Evolutionary conservation across 768 basidiomycete species (phyloP).

Genomic region (Lactarius sanguifluus): DNA sequence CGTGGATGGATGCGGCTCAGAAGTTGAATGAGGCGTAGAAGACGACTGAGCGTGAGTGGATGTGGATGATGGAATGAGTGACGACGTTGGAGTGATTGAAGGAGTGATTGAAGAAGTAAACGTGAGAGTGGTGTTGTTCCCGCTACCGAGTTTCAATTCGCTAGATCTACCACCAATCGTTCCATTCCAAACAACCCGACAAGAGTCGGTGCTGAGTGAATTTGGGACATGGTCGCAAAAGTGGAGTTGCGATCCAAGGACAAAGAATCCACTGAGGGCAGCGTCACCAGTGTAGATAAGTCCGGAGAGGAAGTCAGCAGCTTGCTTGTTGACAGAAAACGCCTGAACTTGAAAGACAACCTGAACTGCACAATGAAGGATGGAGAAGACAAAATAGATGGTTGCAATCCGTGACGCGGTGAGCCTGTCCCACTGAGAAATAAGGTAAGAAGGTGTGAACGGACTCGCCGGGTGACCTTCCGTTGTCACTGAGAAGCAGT

Average conservation of each 20-base stretch:
- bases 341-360: constrained; percentile 67
- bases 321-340: constrained; percentile 60
- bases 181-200: constrained; percentile 58
- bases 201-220: constrained; percentile 38
- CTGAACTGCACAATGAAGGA: constrained; percentile 66
- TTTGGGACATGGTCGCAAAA: constrained; percentile 57
- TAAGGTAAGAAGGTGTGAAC: background rate
- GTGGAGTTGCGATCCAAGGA: constrained; percentile 51
- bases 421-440: constrained; percentile 61
- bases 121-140: constrained; percentile 26
- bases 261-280: constrained; percentile 50
- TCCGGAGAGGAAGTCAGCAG: constrained; percentile 50
- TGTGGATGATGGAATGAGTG: constrained; percentile 1
- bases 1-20: background rate
- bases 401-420: constrained; percentile 65
- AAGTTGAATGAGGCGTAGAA: constrained; percentile 9
- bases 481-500: background rate
- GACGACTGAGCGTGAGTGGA: background rate
- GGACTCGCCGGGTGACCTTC: background rate
- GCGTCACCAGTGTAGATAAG: constrained; percentile 53
- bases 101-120: constrained; percentile 10
- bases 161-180: constrained; percentile 24
- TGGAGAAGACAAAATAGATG: constrained; percentile 65
- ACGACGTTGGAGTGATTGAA: constrained; percentile 15
- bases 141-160: constrained; percentile 23